These are phyloP conservation scores for Neoboletus brunneissimus DNA, from an alignment of 768 basidiomycete genomes.

Conservation along the genomic window DNA sequence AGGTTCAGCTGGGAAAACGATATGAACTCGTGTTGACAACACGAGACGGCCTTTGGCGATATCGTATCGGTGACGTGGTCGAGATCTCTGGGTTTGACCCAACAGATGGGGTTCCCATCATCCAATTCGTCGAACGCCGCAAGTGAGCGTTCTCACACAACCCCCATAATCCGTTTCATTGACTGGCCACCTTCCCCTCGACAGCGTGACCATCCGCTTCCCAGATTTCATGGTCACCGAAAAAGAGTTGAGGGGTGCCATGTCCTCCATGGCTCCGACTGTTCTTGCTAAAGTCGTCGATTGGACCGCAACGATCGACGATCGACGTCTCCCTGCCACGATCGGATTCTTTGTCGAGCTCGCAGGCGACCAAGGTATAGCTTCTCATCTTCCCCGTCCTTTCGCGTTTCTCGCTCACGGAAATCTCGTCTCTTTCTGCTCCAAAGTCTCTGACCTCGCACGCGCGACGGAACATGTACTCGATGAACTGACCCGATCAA, in stretches of 20 bases:
- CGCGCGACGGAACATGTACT: slow-evolving; percentile 5
- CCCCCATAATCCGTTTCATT: neutral
- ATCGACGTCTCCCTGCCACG: slow-evolving; percentile 2
- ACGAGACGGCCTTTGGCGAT: slow-evolving; percentile 21
- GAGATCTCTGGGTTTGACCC: slow-evolving; percentile 22
- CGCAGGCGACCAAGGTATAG: neutral
- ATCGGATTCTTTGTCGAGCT: slow-evolving; percentile 20
- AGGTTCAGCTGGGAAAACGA: slow-evolving; percentile 6
- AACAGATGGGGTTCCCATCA: slow-evolving; percentile 16
- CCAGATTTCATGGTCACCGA: slow-evolving; percentile 13
- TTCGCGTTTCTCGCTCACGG: neutral
- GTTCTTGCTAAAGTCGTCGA: slow-evolving; percentile 1
- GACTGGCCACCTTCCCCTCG: neutral
- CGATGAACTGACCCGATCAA: slow-evolving; percentile 1
- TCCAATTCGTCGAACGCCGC: slow-evolving; percentile 17
- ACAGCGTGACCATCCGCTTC: slow-evolving; percentile 7
- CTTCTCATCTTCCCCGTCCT: neutral
- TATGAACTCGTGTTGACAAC: slow-evolving; percentile 24
- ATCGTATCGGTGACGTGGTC: slow-evolving; percentile 21
- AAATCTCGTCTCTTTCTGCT: neutral
- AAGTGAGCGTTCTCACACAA: neutral
- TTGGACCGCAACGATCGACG: slow-evolving; percentile 16
- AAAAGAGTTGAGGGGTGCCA: slow-evolving; percentile 7
- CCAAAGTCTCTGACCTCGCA: neutral
- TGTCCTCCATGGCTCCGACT: neutral